Evolutionary conservation across 129 eudicot genomes (phyloP), one percentile per base, ranked within the genome.

Genomic region (Centaurea solstitialis): DNA sequence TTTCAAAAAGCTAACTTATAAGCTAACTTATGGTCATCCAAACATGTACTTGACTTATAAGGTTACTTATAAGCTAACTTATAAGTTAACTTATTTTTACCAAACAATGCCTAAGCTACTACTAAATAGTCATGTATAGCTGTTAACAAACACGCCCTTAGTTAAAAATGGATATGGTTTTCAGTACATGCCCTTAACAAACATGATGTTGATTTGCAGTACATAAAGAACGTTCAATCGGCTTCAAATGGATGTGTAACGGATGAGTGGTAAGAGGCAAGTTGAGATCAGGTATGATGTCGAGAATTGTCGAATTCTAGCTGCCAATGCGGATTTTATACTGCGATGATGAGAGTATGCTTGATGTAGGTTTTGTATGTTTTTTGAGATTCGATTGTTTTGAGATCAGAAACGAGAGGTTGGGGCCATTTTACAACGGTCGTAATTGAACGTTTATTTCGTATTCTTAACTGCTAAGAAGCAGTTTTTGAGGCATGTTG

Each of bases 191-290:
- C n/a, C n/a, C n/a, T n/a, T n/a, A n/a, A n/a, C n/a, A n/a, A n/a
- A n/a, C n/a, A n/a, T 5, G 4, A 1, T 57, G 22, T 57, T n/a
- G 64, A 22, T 82, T 47, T 45, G 9, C 93, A 95, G 99, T 95
- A 95, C 79, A 95, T 95, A 77, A 92, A 89, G 86, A 95, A 91
- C 28, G 99, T 95, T 66, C 94, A 87, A 83, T 87, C 99, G 10
- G 99, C 99, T 74, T 92, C 99, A 15, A 88, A 72, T 6, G 99
- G 99, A 79, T 95, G 99, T 38, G 99, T 95, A 24, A 95, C 99
- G 0, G 99, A 95, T 82, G 99, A 95, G 84, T 92, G 78, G 65
- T 26, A 65, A 45, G 79, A 17, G 68, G 75, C 7, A 59, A 37
- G 66, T 43, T 33, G 17, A 5, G 30, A 17, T 71, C 73, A 35